phyloP scores from a whole-genome alignment of 306 rosid species.

The Hippophae gyantsensis region DNA sequence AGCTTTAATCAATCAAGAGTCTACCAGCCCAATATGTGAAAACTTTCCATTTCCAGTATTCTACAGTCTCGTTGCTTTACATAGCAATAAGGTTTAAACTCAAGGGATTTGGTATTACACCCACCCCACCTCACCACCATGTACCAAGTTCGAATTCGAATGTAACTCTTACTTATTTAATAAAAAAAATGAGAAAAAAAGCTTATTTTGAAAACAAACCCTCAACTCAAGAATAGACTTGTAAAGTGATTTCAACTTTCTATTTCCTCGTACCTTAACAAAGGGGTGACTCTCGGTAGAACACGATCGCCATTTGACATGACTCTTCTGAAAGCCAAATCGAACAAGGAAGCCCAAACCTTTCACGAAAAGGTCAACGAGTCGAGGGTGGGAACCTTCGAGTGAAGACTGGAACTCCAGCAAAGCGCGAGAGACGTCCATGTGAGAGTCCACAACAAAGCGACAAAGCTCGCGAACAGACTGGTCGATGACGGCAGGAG shows the following conservation, averaged over 20 bases:
- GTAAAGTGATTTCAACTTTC: no score
- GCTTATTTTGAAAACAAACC: no score
- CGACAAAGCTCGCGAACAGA: constrained; percentile 79
- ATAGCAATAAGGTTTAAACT: no score
- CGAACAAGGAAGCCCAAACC: constrained; percentile 65
- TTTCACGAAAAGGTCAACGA: constrained; percentile 58
- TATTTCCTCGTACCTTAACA: constrained; percentile 39
- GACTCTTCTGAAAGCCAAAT: constrained; percentile 41
- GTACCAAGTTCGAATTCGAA: no score
- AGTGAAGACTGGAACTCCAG: constrained; percentile 76
- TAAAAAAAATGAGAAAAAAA: no score
- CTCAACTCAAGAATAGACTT: no score
- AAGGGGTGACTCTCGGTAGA: constrained; percentile 52
- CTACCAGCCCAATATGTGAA: no score
- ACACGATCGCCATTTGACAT: constrained; percentile 32
- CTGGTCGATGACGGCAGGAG: constrained; percentile 67
- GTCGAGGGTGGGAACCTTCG: constrained; percentile 49
- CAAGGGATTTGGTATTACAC: no score
- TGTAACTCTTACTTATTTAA: no score
- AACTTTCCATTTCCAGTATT: no score
- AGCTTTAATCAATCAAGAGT: background rate
- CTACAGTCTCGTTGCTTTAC: no score
- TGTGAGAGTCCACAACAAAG: constrained; percentile 46
- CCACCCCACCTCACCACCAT: no score
- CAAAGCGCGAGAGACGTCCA: constrained; percentile 37